Evolutionary conservation across 2,329 filamentous ascomycete species (phyloP).

Genomic region (Dichotomopilus funicola): DNA sequence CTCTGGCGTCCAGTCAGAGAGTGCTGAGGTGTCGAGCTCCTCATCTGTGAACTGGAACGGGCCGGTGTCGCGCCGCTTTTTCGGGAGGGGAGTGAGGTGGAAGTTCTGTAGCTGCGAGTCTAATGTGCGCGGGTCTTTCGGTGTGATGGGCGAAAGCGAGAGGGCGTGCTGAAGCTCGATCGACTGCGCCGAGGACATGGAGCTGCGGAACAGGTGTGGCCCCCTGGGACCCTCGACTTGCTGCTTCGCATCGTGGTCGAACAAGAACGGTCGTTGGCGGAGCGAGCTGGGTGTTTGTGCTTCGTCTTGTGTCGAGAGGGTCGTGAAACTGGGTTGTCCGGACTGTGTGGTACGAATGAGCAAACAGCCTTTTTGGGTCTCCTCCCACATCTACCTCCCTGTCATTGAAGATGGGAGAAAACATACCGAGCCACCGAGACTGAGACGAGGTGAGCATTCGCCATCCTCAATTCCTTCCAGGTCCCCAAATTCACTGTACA

Average conservation of each 20-base stretch:
- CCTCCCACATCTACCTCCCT: not conserved
- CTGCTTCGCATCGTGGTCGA: slow-evolving; percentile 55
- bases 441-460: slow-evolving; percentile 57
- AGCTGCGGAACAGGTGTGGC: slow-evolving; percentile 78
- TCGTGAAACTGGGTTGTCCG: slow-evolving; percentile 68
- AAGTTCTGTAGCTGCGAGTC: slow-evolving; percentile 33
- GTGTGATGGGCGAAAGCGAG: slow-evolving; percentile 67
- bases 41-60: slow-evolving; percentile 51
- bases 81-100: slow-evolving; percentile 34
- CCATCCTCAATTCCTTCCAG: slow-evolving; percentile 44
- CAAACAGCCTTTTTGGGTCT: not conserved
- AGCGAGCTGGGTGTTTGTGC: slow-evolving; percentile 68
- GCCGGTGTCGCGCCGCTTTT: slow-evolving; percentile 38
- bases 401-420: not conserved
- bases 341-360: slow-evolving; percentile 41
- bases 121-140: slow-evolving; percentile 45
- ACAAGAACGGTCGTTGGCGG: slow-evolving; percentile 53
- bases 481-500: slow-evolving; percentile 54
- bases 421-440: slow-evolving; percentile 62
- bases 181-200: slow-evolving; percentile 49
- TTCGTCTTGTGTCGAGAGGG: slow-evolving; percentile 81
- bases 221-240: slow-evolving; percentile 70
- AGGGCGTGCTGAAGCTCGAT: slow-evolving; percentile 48
- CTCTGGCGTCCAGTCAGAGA: slow-evolving; percentile 64
- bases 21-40: slow-evolving; percentile 51